Base-by-base conservation (phyloP, 2,329 filamentous ascomycete species). In the Dactylellina parvicollis region DNA sequence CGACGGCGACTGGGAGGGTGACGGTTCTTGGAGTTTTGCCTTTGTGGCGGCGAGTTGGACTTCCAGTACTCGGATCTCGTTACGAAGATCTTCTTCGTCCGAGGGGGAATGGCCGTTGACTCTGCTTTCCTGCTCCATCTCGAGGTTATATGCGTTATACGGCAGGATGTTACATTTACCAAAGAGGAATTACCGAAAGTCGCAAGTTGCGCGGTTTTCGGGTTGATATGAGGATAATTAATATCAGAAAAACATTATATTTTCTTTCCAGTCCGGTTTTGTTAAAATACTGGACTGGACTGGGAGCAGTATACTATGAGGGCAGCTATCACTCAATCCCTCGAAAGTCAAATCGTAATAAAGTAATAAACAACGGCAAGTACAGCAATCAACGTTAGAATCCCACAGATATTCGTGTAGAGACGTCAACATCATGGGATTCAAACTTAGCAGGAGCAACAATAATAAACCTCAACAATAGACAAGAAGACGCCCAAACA, bases 11-110 rank as follows among this genome's bases (percentile, higher is more conserved):
- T 36, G 22, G 40, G 38, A n/a, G 5, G 47, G 22, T 18, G 52
- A 34, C 8, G 49, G 16, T 8, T 36, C 22, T 38, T 62, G 54
- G 7, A 61, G 60, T 47, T 66, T 59, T 16, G 69, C 46, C 38
- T 73, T 73, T 40, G 69, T 55, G 32, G 60, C 46, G 10, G 69
- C 60, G 14, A 73, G 69, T 30, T 73, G 44, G 46, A 54, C 42
- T 66, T 73, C 54, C 4, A 73, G 69, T 2, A 9, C 18, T 38
- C 60, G 18, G 22, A 66, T 66, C 7, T 38, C 40, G n/a, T 44
- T 24, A 4, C 28, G 49, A 16, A 73, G 26, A 4, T 28, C 22
- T 18, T 52, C 34, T 36, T 65, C n/a, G n/a, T n/a, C 50, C 22
- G 24, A 24, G 8, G 28, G 3, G 16, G 16, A 3, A 9, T 34